Base-by-base conservation (phyloP, 129 eudicot genomes). In the Tanacetum coccineum region DNA sequence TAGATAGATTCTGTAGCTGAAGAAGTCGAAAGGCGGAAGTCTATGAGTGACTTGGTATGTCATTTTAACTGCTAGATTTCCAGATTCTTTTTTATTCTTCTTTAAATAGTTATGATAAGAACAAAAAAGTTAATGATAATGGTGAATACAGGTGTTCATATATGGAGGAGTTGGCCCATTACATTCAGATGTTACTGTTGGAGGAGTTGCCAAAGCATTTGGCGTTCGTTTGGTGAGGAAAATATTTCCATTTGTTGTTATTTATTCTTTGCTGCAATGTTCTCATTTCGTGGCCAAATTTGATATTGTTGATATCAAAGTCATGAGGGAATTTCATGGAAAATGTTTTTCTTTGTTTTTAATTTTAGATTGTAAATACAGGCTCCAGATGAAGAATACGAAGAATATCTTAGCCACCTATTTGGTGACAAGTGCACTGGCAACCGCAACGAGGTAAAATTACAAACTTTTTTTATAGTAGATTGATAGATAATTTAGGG, bases 381-480 rank as follows among this genome's bases (percentile, higher is more conserved):
- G 98, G 98, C 95, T 68, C 96, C 96, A 45, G 95, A 93, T 74
- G 98, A 93, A 81, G 98, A 93, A 71, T 93, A 84, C 67, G 95
- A 93, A 76, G 95, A 93, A 81, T 81, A 84, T 75, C 83, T 88
- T 40, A 81, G 87, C 69, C 84, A 84, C 65, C 81, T 86, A n/a
- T 72, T 78, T 72, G 96, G 91, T 63, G 94, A 86, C 46, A 86
- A 78, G 76, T 78, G 91, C 76, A 80, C 98, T 6, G 98, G 98
- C 13, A 82, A 86, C 40, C 78, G 82, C 62, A 88, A 88, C 64
- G 88, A 88, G 98, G 98, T 93, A 79, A 55, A 32, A 21, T 51
- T 42, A 9, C 62, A 60, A n/a, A 30, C 1, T 14, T 49, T 14
- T 47, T 49, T 13, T 22, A 28, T 14, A 28, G 4, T 14, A 17